These are phyloP conservation scores for Cinchona pubescens DNA, from an alignment of 257 asterid genomes.

Conservation along the genomic window DNA sequence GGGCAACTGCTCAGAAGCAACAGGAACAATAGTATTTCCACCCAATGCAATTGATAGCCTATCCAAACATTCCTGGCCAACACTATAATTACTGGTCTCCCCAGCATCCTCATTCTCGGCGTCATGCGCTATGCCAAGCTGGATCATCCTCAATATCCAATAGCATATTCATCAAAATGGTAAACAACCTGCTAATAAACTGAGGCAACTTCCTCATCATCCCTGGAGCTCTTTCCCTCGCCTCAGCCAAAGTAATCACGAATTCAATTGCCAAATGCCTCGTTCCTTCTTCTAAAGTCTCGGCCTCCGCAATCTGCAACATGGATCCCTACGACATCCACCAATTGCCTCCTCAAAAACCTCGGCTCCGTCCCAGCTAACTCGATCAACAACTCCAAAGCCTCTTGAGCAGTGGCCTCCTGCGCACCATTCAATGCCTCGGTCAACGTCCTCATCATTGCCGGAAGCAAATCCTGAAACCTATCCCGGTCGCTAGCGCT, in stretches of 20 bases:
- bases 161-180: conserved; percentile 79
- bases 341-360: conserved; percentile 85
- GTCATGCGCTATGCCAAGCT: conserved; percentile 87
- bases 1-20: conserved; percentile 85
- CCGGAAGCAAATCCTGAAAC: conserved; percentile 88
- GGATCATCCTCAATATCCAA: conserved; percentile 91
- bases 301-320: conserved; percentile 94
- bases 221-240: conserved; percentile 97
- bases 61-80: conserved; percentile 94
- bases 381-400: conserved; percentile 85
- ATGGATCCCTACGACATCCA: conserved; percentile 89
- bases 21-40: conserved; percentile 90
- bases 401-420: conserved; percentile 96
- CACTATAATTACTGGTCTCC: conserved; percentile 81
- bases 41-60: conserved; percentile 87
- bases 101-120: conserved; percentile 94
- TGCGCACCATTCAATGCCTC: conserved; percentile 81
- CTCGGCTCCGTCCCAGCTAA: conserved; percentile 93
- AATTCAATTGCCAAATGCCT: conserved; percentile 92
- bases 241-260: conserved; percentile 91
- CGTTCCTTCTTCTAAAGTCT: conserved; percentile 86
- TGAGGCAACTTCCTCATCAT: conserved; percentile 99
- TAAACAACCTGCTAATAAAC: conserved; percentile 72
- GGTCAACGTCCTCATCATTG: conserved; percentile 95
- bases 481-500: conserved; percentile 74